phyloP scores from a whole-genome alignment of 1,284 basidiomycete species.

The Omphalotus olearius region DNA sequence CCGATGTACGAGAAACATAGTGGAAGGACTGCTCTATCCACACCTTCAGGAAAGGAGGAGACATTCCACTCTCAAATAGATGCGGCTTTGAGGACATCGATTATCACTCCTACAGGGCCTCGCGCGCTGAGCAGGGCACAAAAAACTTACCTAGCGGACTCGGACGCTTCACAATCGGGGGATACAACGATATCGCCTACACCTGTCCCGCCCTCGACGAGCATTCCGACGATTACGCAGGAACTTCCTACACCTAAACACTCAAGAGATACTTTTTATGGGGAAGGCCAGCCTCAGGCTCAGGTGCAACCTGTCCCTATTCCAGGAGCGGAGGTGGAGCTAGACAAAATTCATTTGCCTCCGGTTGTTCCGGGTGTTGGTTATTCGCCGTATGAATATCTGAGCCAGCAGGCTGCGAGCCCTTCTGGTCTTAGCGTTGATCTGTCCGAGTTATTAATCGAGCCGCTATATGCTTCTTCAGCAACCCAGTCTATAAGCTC shows the following conservation, averaged over 20 bases:
- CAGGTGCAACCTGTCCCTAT: not conserved
- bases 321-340: too few species aligned
- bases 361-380: too few species aligned
- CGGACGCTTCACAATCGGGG: not conserved
- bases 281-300: too few species aligned
- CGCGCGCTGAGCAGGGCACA: not conserved
- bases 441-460: constrained; percentile 3
- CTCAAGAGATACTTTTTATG: not conserved
- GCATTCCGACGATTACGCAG: constrained; percentile 4
- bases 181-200: not conserved
- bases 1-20: constrained; percentile 1
- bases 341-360: too few species aligned
- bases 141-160: not conserved
- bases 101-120: not conserved
- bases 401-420: too few species aligned
- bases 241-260: constrained; percentile 5
- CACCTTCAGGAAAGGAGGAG: not conserved
- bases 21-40: not conserved
- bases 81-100: not conserved
- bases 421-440: not conserved
- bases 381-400: too few species aligned
- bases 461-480: constrained; percentile 26
- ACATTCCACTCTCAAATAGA: constrained; percentile 2
- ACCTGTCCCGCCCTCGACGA: too few species aligned
- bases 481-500: constrained; percentile 10